These are phyloP conservation scores for Pythium graminicola DNA, from an alignment of 352 stramenopile species.

Conservation along the genomic window DNA sequence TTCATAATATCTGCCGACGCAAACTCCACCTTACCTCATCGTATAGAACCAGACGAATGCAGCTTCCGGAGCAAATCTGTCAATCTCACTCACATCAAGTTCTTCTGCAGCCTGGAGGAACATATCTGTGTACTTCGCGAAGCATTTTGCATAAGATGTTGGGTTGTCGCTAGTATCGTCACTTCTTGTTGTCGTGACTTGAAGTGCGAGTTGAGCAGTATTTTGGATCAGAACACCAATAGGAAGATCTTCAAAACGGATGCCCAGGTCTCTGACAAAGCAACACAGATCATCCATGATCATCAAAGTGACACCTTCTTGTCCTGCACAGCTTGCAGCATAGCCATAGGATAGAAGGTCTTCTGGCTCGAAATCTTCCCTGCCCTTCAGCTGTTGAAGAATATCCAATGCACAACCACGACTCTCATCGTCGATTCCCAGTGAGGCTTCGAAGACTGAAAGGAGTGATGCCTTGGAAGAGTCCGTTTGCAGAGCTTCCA, in stretches of 20 bases:
- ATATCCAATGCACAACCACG: constrained; percentile 14
- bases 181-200: constrained; percentile 6
- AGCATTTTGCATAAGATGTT: constrained; percentile 29
- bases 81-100: background rate
- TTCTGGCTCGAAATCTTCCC: constrained; percentile 57
- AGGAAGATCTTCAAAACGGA: constrained; percentile 15
- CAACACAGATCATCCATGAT: constrained; percentile 54
- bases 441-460: constrained; percentile 38
- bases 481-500: constrained; percentile 42
- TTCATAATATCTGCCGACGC: background rate
- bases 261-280: constrained; percentile 1
- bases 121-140: constrained; percentile 35
- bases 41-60: constrained; percentile 74
- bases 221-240: constrained; percentile 52
- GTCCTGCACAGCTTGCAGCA: constrained; percentile 24
- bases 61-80: constrained; percentile 30
- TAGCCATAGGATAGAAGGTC: constrained; percentile 58
- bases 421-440: constrained; percentile 19
- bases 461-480: constrained; percentile 57
- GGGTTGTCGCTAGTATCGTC: background rate
- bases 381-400: constrained; percentile 31
- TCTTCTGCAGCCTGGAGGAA: constrained; percentile 30
- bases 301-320: constrained; percentile 32
- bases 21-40: constrained; percentile 41
- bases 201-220: constrained; percentile 55